These are phyloP conservation scores for Podospora bellae-mahoneyi DNA, from an alignment of 495 filamentous ascomycete species.

Conservation along the genomic window DNA sequence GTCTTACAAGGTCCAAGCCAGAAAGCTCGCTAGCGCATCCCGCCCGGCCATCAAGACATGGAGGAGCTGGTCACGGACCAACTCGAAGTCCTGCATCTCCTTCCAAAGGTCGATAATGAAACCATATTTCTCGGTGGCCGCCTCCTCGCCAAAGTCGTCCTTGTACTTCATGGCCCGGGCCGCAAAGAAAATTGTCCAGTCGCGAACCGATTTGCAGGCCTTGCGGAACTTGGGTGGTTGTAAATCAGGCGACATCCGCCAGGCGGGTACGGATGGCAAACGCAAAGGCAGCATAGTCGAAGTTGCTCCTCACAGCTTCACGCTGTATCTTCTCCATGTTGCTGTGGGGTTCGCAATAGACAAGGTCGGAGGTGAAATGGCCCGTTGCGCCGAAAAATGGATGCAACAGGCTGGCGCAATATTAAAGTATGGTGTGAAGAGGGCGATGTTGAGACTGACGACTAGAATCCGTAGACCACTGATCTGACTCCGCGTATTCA, in stretches of 20 bases:
- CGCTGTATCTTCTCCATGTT: slow-evolving; percentile 24
- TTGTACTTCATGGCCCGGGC: slow-evolving; percentile 29
- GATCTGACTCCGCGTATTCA: too few species aligned
- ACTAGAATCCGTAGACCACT: too few species aligned
- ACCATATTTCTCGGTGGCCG: slow-evolving; percentile 27
- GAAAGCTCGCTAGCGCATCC: slow-evolving; percentile 49
- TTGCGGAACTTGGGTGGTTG: slow-evolving; percentile 42
- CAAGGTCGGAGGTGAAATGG: slow-evolving; percentile 34
- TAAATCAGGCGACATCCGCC: slow-evolving; percentile 50
- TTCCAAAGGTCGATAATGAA: slow-evolving; percentile 44
- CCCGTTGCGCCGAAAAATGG: slow-evolving; percentile 28
- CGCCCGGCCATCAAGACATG: slow-evolving; percentile 52
- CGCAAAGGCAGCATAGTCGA: slow-evolving; percentile 30
- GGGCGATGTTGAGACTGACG: background rate
- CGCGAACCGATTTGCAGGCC: slow-evolving; percentile 36
- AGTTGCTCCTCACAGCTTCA: slow-evolving; percentile 23
- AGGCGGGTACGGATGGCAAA: slow-evolving; percentile 40
- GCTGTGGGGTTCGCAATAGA: slow-evolving; percentile 46
- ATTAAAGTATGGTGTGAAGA: slow-evolving; percentile 13
- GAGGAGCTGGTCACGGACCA: slow-evolving; percentile 53
- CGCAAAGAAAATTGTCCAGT: slow-evolving; percentile 30
- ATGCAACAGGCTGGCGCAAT: slow-evolving; percentile 17
- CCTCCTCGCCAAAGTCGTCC: slow-evolving; percentile 23
- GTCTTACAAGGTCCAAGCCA: slow-evolving; percentile 51
- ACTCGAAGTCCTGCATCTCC: slow-evolving; percentile 34